phyloP scores from a whole-genome alignment of 306 rosid species.

The Vigna angularis region DNA sequence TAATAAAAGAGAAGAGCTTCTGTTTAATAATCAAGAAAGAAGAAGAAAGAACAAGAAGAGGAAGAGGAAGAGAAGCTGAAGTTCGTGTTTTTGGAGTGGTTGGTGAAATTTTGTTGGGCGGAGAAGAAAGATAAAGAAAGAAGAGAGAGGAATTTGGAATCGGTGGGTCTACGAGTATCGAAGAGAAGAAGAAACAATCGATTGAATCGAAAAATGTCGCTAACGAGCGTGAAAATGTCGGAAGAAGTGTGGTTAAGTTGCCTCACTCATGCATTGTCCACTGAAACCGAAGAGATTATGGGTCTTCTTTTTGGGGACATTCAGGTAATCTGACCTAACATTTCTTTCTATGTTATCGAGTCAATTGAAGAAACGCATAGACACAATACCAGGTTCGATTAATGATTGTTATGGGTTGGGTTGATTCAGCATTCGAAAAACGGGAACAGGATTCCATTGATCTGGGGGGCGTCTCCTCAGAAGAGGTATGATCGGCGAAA shows the following conservation, averaged over 20 bases:
- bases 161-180: no score
- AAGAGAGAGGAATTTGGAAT: no score
- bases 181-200: no score
- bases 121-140: no score
- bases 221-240: no score
- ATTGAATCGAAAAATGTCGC: no score
- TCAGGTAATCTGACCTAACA: conserved; percentile 49
- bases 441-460: conserved; percentile 82
- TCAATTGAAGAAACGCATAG: neutral
- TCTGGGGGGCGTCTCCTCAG: conserved; percentile 99
- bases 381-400: neutral
- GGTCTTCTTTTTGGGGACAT: conserved; percentile 98
- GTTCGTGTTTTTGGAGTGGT: no score
- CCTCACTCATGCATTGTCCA: conserved; percentile 92
- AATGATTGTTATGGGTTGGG: neutral
- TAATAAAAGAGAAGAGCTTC: no score
- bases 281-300: conserved; percentile 99
- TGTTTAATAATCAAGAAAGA: no score
- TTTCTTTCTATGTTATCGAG: neutral
- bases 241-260: conserved; percentile 96
- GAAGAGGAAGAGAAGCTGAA: no score
- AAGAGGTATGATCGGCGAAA: conserved; percentile 91
- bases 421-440: conserved; percentile 61
- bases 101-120: no score
- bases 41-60: no score